Evolutionary conservation across 352 stramenopile genomes (phyloP).

Genomic region (Phytophthora cactorum): DNA sequence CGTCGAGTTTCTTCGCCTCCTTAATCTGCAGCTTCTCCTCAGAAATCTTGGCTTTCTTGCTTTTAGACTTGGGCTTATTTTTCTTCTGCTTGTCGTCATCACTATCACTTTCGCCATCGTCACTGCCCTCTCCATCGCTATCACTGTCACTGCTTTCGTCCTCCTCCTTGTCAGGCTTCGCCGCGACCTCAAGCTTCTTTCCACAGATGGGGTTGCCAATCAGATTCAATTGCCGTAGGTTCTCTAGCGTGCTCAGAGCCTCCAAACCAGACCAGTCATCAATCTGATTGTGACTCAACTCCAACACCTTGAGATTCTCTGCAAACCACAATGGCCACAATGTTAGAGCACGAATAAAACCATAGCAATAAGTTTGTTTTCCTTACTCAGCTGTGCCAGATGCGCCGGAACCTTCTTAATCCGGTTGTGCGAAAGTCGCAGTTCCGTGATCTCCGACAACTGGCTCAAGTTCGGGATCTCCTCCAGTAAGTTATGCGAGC

Average conservation of each 20-base stretch:
- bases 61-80: constrained; percentile 24
- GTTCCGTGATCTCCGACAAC: constrained; percentile 72
- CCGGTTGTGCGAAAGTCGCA: constrained; percentile 85
- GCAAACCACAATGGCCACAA: constrained; percentile 14
- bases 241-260: constrained; percentile 57
- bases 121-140: constrained; percentile 27
- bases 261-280: constrained; percentile 83
- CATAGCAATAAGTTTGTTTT: neutral
- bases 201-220: constrained; percentile 83
- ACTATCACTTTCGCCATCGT: constrained; percentile 30
- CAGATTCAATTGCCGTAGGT: constrained; percentile 82
- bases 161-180: constrained; percentile 31
- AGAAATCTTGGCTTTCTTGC: constrained; percentile 43
- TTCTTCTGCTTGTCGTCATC: constrained; percentile 24
- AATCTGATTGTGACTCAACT: constrained; percentile 85
- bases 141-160: constrained; percentile 16
- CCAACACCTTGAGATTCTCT: constrained; percentile 85
- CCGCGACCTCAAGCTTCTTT: constrained; percentile 42
- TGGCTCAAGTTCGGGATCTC: constrained; percentile 73
- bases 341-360: neutral
- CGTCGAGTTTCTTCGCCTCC: constrained; percentile 70
- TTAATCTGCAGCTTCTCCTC: constrained; percentile 58
- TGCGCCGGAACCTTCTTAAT: constrained; percentile 70
- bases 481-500: constrained; percentile 81
- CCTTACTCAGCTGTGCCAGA: constrained; percentile 70